Evolutionary conservation across 179 eudicot genomes (phyloP).

Genomic region (Actinidia arguta): DNA sequence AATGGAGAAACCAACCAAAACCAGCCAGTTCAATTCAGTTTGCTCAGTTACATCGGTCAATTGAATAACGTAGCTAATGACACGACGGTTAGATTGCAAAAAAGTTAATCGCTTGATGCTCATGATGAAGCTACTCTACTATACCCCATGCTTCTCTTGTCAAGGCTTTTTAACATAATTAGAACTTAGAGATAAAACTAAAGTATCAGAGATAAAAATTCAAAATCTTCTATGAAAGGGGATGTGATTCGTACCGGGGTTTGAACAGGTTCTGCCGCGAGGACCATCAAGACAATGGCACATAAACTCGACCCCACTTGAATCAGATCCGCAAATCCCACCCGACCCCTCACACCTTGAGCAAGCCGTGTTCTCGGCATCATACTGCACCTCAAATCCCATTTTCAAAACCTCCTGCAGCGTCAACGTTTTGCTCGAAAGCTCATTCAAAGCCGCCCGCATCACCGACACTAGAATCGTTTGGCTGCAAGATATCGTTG

Average conservation of each 20-base stretch:
- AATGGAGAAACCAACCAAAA: too few species aligned
- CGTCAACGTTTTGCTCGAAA: neutral
- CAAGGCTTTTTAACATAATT: too few species aligned
- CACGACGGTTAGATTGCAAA: too few species aligned
- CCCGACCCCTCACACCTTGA: neutral
- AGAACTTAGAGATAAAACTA: too few species aligned
- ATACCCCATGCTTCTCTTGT: too few species aligned
- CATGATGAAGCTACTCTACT: too few species aligned
- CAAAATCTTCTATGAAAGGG: too few species aligned
- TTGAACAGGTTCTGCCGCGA: neutral
- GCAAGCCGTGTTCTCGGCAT: neutral
- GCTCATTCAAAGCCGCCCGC: neutral
- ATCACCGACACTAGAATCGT: neutral
- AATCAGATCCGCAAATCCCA: conserved; percentile 8
- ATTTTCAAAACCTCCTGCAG: neutral
- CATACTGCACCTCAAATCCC: neutral
- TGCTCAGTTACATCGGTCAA: too few species aligned
- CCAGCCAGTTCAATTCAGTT: too few species aligned
- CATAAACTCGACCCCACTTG: neutral
- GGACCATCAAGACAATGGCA: conserved; percentile 2
- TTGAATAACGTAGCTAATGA: too few species aligned
- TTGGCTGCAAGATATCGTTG: neutral
- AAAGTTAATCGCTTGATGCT: too few species aligned
- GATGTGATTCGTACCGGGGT: neutral
- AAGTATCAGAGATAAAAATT: too few species aligned